Conservation (phyloP, 2,329 filamentous ascomycete species). For the Diatrype stigma region DNA sequence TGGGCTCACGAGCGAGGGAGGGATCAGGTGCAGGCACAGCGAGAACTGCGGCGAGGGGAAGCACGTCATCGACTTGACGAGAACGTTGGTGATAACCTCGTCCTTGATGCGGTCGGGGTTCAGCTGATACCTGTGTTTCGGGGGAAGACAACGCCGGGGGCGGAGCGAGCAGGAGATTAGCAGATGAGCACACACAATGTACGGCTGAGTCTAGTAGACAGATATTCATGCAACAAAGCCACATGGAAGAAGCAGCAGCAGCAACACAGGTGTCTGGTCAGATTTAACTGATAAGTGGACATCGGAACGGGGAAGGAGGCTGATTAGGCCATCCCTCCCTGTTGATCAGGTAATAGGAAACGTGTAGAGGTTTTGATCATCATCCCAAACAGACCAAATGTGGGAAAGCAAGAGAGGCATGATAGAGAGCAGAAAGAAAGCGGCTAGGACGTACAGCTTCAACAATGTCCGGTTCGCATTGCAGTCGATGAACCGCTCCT, state of each 20-base stretch:
- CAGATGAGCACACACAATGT: conserved; percentile 2
- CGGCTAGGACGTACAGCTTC: conserved; percentile 75
- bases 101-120: conserved; percentile 97
- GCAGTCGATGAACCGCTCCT: conserved; percentile 88
- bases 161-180: too few relatives aligned
- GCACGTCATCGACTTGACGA: conserved; percentile 95
- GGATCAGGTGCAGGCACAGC: conserved; percentile 89
- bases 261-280: conserved; percentile 43
- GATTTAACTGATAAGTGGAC: conserved; percentile 70
- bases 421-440: conserved; percentile 10
- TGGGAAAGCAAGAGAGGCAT: conserved; percentile 12
- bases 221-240: background rate
- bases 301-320: conserved; percentile 55
- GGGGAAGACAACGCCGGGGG: too few relatives aligned
- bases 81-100: conserved; percentile 97
- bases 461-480: conserved; percentile 94
- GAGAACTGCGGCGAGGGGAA: conserved; percentile 96
- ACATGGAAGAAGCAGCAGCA: background rate
- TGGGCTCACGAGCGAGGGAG: conserved; percentile 72
- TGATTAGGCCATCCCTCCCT: conserved; percentile 51
- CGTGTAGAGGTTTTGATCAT: conserved; percentile 76
- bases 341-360: conserved; percentile 97
- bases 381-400: conserved; percentile 39
- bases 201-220: background rate
- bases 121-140: conserved; percentile 80